Conservation (phyloP, 2,329 filamentous ascomycete genomes). For the Cercospora berteroae region DNA sequence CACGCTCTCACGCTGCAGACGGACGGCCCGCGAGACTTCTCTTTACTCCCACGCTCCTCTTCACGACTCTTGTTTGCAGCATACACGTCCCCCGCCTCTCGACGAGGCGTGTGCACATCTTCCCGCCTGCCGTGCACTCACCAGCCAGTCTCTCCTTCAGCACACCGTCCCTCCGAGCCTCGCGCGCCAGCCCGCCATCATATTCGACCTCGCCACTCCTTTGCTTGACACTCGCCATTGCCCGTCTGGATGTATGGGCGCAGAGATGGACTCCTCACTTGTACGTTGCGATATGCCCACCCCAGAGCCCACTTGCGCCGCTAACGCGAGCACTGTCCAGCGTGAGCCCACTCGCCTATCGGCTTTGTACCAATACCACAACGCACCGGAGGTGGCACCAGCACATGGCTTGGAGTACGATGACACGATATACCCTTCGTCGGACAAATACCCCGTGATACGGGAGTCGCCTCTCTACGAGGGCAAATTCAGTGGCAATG, state of each 20-base stretch:
- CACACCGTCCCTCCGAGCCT: background rate
- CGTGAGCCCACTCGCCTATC: conserved; percentile 35
- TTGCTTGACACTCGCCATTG: background rate
- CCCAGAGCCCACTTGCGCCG: background rate
- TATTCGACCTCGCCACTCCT: background rate
- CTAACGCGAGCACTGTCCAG: conserved; percentile 21
- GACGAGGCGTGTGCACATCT: background rate
- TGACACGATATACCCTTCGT: conserved; percentile 37
- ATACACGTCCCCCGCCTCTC: background rate
- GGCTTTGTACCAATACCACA: conserved; percentile 42
- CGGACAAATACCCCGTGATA: conserved; percentile 41
- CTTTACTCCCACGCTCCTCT: background rate
- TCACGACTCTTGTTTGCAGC: background rate
- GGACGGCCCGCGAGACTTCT: background rate
- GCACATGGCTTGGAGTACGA: conserved; percentile 42
- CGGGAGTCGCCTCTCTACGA: conserved; percentile 30
- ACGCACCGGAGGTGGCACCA: conserved; percentile 41
- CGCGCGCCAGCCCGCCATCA: background rate
- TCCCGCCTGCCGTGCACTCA: background rate
- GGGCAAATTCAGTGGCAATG: conserved; percentile 15
- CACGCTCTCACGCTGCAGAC: background rate
- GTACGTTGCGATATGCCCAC: conserved; percentile 7
- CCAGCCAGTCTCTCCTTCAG: background rate
- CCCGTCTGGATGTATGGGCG: conserved; percentile 13
- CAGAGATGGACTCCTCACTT: conserved; percentile 24